Evolutionary conservation across 805 yeast genomes (phyloP).

Genomic region (Barnettozyma wickerhamii): DNA sequence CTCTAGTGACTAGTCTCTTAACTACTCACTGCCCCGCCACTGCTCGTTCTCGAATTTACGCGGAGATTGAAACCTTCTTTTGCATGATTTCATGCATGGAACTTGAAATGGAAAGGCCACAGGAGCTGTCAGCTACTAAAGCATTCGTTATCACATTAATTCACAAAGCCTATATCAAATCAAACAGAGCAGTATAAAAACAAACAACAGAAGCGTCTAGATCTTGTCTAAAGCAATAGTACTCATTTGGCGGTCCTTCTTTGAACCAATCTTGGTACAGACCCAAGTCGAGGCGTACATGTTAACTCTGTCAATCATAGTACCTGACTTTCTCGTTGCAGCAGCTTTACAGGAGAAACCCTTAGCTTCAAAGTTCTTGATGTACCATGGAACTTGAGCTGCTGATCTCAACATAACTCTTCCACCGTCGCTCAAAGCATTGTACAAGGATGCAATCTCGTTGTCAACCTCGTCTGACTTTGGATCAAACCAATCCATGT

Average conservation of each 20-base stretch:
- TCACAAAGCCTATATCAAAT: too few species aligned
- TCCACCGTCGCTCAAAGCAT: constrained; percentile 63
- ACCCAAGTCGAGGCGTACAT: constrained; percentile 92
- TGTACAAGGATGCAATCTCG: constrained; percentile 61
- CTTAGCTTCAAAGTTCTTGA: constrained; percentile 55
- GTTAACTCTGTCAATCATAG: constrained; percentile 72
- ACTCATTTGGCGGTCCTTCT: constrained; percentile 26
- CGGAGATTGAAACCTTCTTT: not conserved
- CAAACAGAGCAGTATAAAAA: not conserved
- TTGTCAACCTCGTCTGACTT: constrained; percentile 55
- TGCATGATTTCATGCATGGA: not conserved
- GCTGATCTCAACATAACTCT: constrained; percentile 77
- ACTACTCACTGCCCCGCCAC: too few species aligned
- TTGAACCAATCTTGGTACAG: constrained; percentile 45
- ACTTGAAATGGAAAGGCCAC: not conserved
- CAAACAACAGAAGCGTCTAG: not conserved
- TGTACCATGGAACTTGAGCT: constrained; percentile 73
- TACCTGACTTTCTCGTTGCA: constrained; percentile 59
- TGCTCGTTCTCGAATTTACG: not conserved
- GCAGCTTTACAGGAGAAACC: constrained; percentile 72
- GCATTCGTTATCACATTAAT: not conserved
- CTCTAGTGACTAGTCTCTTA: too few species aligned
- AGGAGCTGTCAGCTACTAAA: too few species aligned
- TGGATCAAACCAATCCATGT: constrained; percentile 88
- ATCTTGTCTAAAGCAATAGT: constrained; percentile 18